Base-by-base conservation (phyloP, 495 filamentous ascomycete species). In the Penicillium subrubescens region DNA sequence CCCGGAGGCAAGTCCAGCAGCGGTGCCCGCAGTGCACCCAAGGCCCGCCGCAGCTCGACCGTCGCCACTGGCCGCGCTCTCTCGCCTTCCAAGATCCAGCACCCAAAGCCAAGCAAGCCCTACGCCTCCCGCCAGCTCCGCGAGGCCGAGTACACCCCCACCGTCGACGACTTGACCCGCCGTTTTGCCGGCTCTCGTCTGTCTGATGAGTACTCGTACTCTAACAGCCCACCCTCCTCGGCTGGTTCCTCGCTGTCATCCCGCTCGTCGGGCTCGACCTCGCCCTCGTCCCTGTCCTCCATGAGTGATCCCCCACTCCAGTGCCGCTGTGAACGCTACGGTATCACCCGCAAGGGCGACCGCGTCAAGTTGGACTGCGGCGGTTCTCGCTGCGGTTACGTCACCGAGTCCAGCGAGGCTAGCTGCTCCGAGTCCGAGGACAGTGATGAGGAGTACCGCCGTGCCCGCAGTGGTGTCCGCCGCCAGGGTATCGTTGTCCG, bases 361-460 rank as follows among this genome's bases (percentile, higher is more conserved):
- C 86, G 92, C 61, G 90, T 97, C 86, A 95, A 93, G 86, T 87
- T 97, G 65, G 93, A 97, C 85, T 97, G 93, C 70, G 92, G 92
- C 50, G 93, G 93, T 64, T 81, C 86, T 63, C 88, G 92, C 73
- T 97, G 93, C 76, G 90, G 90, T 62, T 94, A 90, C 80, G 83
- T 84, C 63, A 85, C 88, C 68, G 80, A 82, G 69, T 79, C 77
- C n/a, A 86, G 83, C 3, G 82, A 78, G 25, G 79, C 71, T 14
- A 75, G 73, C 66, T 88, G 84, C 75, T 81, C 78, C 52, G 81
- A 81, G 53, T 83, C 81, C 48, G 71, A 74, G 65, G 90, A 91
- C 51, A 84, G 84, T 60, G 86, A 89, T 66, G 86, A 88, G 75
- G 87, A 84, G 64, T 82, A 82, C 70, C 70, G 71, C 48, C 75